Conservation (phyloP, 2,329 filamentous ascomycete genomes). For the Pseudogymnoascus destructans region DNA sequence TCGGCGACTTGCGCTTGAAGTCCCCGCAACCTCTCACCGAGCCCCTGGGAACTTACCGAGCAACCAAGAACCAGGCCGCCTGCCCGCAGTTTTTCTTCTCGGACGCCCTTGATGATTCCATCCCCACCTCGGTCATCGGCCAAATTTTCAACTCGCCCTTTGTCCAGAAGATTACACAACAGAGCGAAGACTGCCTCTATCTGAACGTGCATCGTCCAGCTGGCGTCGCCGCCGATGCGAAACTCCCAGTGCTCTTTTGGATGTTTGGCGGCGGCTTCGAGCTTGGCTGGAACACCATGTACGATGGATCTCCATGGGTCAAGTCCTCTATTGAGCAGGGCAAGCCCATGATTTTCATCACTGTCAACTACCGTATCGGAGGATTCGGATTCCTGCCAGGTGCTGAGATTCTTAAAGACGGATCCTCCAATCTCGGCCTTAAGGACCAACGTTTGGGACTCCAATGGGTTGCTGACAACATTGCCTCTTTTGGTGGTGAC, state of each 20-base stretch:
- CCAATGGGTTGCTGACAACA: constrained; percentile 68
- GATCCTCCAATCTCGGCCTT: constrained; percentile 56
- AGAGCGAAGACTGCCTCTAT: constrained; percentile 52
- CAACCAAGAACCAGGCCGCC: constrained; percentile 42
- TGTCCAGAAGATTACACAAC: constrained; percentile 40
- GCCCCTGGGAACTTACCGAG: constrained; percentile 46
- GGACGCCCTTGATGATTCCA: constrained; percentile 29
- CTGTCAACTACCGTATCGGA: constrained; percentile 64
- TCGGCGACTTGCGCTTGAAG: constrained; percentile 52
- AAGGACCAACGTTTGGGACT: constrained; percentile 60
- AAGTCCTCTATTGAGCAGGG: constrained; percentile 32
- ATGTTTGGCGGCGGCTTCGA: constrained; percentile 58
- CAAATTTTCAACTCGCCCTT: constrained; percentile 41
- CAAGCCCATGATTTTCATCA: constrained; percentile 60
- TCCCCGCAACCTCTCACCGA: constrained; percentile 49
- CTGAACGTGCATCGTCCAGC: constrained; percentile 45
- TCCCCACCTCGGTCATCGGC: constrained; percentile 31
- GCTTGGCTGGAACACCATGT: constrained; percentile 37
- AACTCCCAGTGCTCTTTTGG: constrained; percentile 56
- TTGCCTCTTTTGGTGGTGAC: constrained; percentile 65
- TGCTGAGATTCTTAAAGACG: constrained; percentile 52
- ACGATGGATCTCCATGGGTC: constrained; percentile 38
- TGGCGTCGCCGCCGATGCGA: constrained; percentile 39
- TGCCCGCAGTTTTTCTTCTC: constrained; percentile 63
- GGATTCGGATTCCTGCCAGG: constrained; percentile 65